These are phyloP conservation scores for Aspergillus proliferans DNA, from an alignment of 2,329 filamentous ascomycete genomes.

Conservation along the genomic window DNA sequence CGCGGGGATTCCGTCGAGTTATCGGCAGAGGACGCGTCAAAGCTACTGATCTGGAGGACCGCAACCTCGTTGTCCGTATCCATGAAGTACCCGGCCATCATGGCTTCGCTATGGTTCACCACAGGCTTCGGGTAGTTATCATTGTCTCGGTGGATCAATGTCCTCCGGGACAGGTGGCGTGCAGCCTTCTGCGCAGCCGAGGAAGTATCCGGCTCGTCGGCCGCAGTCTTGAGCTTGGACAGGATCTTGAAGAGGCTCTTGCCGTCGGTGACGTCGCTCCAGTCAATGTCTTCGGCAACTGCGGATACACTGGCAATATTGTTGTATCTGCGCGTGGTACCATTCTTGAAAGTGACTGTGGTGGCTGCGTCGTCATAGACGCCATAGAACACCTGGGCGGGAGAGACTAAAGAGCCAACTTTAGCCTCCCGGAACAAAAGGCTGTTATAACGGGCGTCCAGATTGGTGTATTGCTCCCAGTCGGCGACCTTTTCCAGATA, in stretches of 20 bases:
- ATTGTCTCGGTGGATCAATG: too few relatives aligned
- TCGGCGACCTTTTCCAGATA: constrained; percentile 20
- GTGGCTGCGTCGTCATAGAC: constrained; percentile 22
- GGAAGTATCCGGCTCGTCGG: too few relatives aligned
- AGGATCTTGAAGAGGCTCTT: constrained; percentile 28
- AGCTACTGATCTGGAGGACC: constrained; percentile 40
- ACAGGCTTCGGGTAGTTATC: constrained; percentile 33
- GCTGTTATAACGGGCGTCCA: constrained; percentile 27
- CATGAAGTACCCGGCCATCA: constrained; percentile 42
- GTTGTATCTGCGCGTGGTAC: constrained; percentile 7
- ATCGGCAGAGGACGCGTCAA: constrained; percentile 16
- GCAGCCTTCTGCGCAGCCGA: too few relatives aligned
- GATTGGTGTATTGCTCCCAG: constrained; percentile 16
- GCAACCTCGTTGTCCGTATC: constrained; percentile 37
- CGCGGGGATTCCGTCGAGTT: constrained; percentile 3
- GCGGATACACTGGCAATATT: neutral
- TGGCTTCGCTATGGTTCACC: constrained; percentile 26
- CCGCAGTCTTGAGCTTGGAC: too few relatives aligned
- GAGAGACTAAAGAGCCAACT: constrained; percentile 3
- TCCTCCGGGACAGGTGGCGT: constrained; percentile 4
- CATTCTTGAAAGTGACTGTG: constrained; percentile 26
- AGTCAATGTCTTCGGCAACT: constrained; percentile 18
- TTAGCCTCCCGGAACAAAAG: constrained; percentile 17
- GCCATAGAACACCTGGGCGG: constrained; percentile 5
- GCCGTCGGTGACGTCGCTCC: constrained; percentile 29